Base-by-base conservation (phyloP, 2,329 filamentous ascomycete genomes). In the Myriosclerotinia duriaeana region DNA sequence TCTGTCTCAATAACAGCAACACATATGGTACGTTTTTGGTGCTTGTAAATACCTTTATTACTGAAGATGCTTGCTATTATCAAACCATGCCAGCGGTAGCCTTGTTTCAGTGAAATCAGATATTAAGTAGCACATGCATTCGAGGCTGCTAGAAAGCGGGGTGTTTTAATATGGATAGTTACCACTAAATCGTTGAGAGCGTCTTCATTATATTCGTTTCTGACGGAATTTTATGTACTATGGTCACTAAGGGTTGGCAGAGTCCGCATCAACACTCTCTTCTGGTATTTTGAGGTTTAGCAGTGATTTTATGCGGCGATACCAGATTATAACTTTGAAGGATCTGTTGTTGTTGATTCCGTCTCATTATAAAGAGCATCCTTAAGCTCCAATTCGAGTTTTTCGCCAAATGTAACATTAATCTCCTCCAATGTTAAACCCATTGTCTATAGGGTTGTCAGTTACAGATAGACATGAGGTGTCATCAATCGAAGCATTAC, bases 401-500 rank as follows among this genome's bases (percentile, higher is more conserved):
- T 55, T 46, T 77, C 76, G 14, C 74, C 74, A 61, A 77, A 77
- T 40, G 72, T 74, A 42, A 66, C 70, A 20, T 69, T 73, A 48
- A 77, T 76, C 64, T 77, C 75, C 68, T 77, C 76, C 1, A 77
- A 70, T 0, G 75, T 74, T 12, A 77, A 67, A 30, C 72, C 73
- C 44, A 69, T 72, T 8, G 74, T 77, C 68, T 69, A n/a, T 15
- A 20, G 4, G 48, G 2, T 46, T 44, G 36, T 48, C 26, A 38
- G 30, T 3, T 9, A 46, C 8, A 44, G 22, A 8, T 9, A 0
- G 6, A 15, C 5, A 14, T 22, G n/a, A 9, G 44, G 11, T 17
- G 1, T 17, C 3, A 22, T 5, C 5, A 15, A 7, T 53, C 26
- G n/a, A 44, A 26, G 20, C 46, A 17, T 58, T 66, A 69, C 65